phyloP scores from a whole-genome alignment of 1,284 basidiomycete species.

The Cystobasidiaceae sp. region DNA sequence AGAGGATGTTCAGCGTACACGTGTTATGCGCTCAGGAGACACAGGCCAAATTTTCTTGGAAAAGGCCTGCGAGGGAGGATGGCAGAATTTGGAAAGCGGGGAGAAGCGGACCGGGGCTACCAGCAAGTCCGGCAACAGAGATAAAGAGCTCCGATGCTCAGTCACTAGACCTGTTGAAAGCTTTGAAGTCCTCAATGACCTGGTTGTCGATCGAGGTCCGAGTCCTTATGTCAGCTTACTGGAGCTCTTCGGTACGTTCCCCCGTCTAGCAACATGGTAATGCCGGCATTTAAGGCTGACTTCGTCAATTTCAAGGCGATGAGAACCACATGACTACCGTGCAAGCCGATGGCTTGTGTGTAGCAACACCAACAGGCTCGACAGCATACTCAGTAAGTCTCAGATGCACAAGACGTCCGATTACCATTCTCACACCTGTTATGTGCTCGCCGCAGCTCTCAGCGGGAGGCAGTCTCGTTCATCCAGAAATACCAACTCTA shows the following conservation, averaged over 20 bases:
- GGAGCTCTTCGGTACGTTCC: conserved; percentile 81
- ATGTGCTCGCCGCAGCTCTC: conserved; percentile 60
- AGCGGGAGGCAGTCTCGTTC: conserved; percentile 93
- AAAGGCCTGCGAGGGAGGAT: conserved; percentile 77
- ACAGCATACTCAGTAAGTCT: conserved; percentile 91
- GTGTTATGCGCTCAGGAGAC: conserved; percentile 78
- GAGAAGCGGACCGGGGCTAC: conserved; percentile 45
- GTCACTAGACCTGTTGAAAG: conserved; percentile 90
- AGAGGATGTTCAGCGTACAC: conserved; percentile 44
- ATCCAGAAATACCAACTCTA: conserved; percentile 94
- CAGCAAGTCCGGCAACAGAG: conserved; percentile 54
- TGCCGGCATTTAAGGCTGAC: background rate
- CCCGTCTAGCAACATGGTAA: background rate
- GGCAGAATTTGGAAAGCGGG: conserved; percentile 84
- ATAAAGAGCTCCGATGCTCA: conserved; percentile 98
- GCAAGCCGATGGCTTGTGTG: conserved; percentile 92
- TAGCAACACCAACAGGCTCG: conserved; percentile 94
- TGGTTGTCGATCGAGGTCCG: conserved; percentile 96
- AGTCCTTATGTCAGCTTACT: conserved; percentile 95
- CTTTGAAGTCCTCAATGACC: conserved; percentile 95
- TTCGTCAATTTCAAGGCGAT: conserved; percentile 61
- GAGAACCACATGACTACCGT: conserved; percentile 99
- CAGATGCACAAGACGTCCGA: background rate
- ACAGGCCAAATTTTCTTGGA: conserved; percentile 94
- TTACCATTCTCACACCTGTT: background rate